Conservation (phyloP, 2,329 filamentous ascomycete species). For the Talaromyces sp. region DNA sequence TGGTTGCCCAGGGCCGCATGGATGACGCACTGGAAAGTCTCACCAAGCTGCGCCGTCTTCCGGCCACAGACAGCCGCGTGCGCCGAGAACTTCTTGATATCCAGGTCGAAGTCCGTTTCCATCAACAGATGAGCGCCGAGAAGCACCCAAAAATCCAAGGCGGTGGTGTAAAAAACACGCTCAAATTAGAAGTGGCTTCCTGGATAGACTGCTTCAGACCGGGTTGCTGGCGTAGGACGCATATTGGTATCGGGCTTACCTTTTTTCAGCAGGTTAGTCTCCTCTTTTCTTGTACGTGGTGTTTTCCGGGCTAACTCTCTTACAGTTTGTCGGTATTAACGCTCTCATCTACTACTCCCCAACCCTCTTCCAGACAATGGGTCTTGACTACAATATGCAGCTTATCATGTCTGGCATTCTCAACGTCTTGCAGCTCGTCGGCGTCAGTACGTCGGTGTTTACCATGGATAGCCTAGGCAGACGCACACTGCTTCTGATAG, state of each 20-base stretch:
- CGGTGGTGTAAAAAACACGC: conserved; percentile 23
- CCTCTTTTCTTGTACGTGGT: not conserved
- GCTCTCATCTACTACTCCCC: conserved; percentile 58
- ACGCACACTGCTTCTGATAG: conserved; percentile 41
- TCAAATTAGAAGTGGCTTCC: conserved; percentile 42
- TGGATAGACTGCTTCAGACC: conserved; percentile 43
- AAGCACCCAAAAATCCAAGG: conserved; percentile 35
- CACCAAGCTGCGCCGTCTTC: conserved; percentile 44
- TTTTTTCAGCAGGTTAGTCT: conserved; percentile 49
- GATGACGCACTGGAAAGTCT: conserved; percentile 46
- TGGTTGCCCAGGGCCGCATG: conserved; percentile 42
- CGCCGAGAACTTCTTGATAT: conserved; percentile 47
- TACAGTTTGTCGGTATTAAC: conserved; percentile 46
- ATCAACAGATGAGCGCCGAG: conserved; percentile 38
- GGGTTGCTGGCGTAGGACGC: conserved; percentile 46
- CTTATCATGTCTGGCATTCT: conserved; percentile 49
- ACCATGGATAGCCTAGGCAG: conserved; percentile 45
- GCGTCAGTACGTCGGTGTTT: conserved; percentile 42
- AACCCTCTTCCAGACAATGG: conserved; percentile 51
- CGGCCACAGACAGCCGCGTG: conserved; percentile 44
- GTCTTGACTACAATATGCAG: conserved; percentile 40
- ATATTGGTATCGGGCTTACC: conserved; percentile 48
- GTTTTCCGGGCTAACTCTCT: not conserved
- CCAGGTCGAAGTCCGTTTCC: conserved; percentile 49
- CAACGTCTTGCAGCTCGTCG: conserved; percentile 46